Evolutionary conservation across 2,329 filamentous ascomycete species (phyloP), one percentile per base, ranked within the genome.

Genomic region (Nemania bipapillata): DNA sequence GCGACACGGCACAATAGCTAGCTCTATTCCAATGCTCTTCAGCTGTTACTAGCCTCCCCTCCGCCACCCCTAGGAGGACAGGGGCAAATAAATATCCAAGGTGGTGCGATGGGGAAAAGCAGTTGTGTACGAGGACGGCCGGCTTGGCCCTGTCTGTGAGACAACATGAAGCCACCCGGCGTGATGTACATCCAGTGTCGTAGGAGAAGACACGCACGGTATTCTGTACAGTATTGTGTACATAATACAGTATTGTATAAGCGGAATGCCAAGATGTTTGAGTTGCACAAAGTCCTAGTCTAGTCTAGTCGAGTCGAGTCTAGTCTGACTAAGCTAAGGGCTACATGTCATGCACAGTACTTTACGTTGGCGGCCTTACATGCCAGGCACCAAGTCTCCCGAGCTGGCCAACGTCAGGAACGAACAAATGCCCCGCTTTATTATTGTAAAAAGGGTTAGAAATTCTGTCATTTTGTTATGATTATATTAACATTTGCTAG

Each of bases 31-130:
- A n/a, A n/a, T 45, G 15, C 40, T n/a, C 40, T 11, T 54, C 45
- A 28, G 42, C 45, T 57, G 37, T 30, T 50, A 49, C 35, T 24
- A 45, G 32, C n/a, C n/a, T 35, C 53, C 49, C 32, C 47, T 28
- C 40, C 35, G 15, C 30, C 32, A n/a, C n/a, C n/a, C n/a, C n/a
- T n/a, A n/a, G n/a, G n/a, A 56, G 40, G 37, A 49, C 45, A 35
- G 58, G 64, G 60, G 42, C 45, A 66, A 56, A 52, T 32, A 66
- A 56, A 52, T 32, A 52, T 26, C 28, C 50, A 55, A 5, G 40
- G 61, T 63, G 11, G 47, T 54, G 53, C 45, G 57, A 62, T 24
- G 37, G 45, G 64, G 57, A 52, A 61, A 49, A 53, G 24, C 28
- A 49, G 45, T 47, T 53, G 35, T 35, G 3, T 53, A 45, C 45